These are phyloP conservation scores for Naegleria fowleri DNA, from an alignment of 208 protist species.

Conservation along the genomic window DNA sequence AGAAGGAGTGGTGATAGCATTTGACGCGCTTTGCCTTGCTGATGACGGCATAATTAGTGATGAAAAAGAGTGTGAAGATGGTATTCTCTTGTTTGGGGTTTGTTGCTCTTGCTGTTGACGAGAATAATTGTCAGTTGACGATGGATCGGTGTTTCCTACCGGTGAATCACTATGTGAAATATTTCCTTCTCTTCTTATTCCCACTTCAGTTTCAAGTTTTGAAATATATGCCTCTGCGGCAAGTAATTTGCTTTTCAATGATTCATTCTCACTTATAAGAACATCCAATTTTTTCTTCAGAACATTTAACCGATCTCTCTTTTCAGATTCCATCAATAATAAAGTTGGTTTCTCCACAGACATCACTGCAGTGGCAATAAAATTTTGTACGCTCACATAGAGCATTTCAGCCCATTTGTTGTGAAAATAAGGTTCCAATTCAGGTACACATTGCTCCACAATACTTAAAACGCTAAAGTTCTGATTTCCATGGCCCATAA, in stretches of 20 bases:
- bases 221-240: constrained; percentile 5
- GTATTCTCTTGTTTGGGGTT: not conserved
- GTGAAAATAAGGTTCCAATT: constrained; percentile 27
- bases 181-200: not conserved
- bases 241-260: constrained; percentile 4
- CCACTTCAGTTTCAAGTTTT: not conserved
- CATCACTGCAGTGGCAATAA: not conserved
- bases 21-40: not conserved
- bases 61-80: not conserved
- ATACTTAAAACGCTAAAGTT: not conserved
- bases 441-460: not conserved
- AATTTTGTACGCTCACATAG: constrained; percentile 23
- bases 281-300: not conserved
- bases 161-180: not conserved
- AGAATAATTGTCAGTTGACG: not conserved
- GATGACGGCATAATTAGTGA: not conserved
- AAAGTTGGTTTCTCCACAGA: constrained; percentile 3
- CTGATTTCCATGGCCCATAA: not conserved
- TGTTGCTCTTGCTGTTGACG: not conserved
- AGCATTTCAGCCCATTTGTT: constrained; percentile 27
- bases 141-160: not conserved
- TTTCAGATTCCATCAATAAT: not conserved
- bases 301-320: not conserved
- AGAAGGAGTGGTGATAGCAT: not conserved
- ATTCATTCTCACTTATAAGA: not conserved